phyloP scores from a whole-genome alignment of 2,329 filamentous ascomycete species.

The Xylariaceae sp. region DNA sequence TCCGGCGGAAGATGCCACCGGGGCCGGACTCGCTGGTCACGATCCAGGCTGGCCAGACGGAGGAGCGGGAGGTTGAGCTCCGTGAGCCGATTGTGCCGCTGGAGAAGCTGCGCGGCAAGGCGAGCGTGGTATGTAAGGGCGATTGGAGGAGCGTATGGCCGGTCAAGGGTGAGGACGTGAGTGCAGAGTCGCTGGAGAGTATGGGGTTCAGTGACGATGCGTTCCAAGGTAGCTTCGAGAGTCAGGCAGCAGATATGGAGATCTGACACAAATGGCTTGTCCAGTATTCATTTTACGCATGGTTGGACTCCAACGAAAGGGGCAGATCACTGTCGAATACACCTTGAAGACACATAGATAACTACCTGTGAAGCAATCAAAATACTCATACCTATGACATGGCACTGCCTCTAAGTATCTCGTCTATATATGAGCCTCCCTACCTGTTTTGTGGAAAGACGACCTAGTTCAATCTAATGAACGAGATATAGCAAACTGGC shows the following conservation, averaged over 20 bases:
- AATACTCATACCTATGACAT: too few relatives aligned
- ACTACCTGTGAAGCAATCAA: too few relatives aligned
- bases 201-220: conserved; percentile 17
- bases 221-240: conserved; percentile 20
- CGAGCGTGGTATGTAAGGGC: conserved; percentile 32
- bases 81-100: conserved; percentile 31
- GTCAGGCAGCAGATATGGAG: conserved; percentile 19
- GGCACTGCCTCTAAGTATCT: too few relatives aligned
- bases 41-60: conserved; percentile 33
- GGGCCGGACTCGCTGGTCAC: conserved; percentile 33
- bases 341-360: too few relatives aligned
- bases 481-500: too few relatives aligned
- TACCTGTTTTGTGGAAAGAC: too few relatives aligned
- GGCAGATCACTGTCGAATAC: too few relatives aligned
- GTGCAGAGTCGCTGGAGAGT: conserved; percentile 14
- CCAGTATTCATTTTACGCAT: too few relatives aligned
- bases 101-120: conserved; percentile 28
- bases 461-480: too few relatives aligned
- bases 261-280: too few relatives aligned
- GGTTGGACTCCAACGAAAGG: too few relatives aligned
- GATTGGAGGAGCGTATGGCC: conserved; percentile 35
- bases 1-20: conserved; percentile 39
- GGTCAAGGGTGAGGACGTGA: conserved; percentile 18
- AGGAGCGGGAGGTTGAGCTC: conserved; percentile 32
- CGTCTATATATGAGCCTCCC: too few relatives aligned